A percentile compares a stretch with the other conserved stretches of the same genome.
These are phyloP conservation scores for Apiotrichum gracile DNA, from an alignment of 1,284 basidiomycete species.

Conservation along the genomic window DNA sequence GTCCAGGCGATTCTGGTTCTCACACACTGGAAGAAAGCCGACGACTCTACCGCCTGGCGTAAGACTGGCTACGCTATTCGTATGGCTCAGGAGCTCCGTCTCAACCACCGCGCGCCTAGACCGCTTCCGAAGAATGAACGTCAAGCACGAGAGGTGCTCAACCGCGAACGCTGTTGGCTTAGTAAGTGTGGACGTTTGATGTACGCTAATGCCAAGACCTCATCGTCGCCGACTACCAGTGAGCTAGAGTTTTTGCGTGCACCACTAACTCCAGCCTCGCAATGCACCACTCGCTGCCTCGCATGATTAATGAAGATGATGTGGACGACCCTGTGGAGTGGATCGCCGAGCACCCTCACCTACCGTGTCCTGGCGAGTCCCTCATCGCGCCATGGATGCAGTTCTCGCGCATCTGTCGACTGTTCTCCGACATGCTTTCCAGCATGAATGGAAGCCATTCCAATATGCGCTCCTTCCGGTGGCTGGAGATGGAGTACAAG, in stretches of 20 bases:
- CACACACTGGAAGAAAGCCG: slow-evolving; percentile 47
- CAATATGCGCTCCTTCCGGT: slow-evolving; percentile 24
- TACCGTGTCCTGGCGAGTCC: slow-evolving; percentile 27
- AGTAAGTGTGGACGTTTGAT: slow-evolving; percentile 12
- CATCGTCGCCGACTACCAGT: slow-evolving; percentile 29
- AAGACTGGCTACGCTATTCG: slow-evolving; percentile 41
- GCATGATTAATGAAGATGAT: slow-evolving; percentile 26
- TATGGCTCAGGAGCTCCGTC: slow-evolving; percentile 43
- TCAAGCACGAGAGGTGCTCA: slow-evolving; percentile 27
- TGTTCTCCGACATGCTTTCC: slow-evolving; percentile 23
- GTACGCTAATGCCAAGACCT: slow-evolving; percentile 11
- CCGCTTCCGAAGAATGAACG: slow-evolving; percentile 32
- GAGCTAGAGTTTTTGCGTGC: neutral
- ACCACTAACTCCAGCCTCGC: slow-evolving; percentile 15
- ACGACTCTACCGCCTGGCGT: slow-evolving; percentile 40
- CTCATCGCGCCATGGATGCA: slow-evolving; percentile 30
- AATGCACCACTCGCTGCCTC: slow-evolving; percentile 25
- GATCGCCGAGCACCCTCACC: slow-evolving; percentile 30
- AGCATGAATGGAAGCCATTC: slow-evolving; percentile 25
- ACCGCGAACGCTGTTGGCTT: slow-evolving; percentile 28
- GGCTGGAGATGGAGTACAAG: slow-evolving; percentile 25
- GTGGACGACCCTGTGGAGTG: slow-evolving; percentile 24
- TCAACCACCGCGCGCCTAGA: slow-evolving; percentile 27
- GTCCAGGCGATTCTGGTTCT: slow-evolving; percentile 44
- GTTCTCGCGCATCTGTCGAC: slow-evolving; percentile 24